phyloP scores from a whole-genome alignment of 148 eudicot genomes.

The Camellia granthamiana region DNA sequence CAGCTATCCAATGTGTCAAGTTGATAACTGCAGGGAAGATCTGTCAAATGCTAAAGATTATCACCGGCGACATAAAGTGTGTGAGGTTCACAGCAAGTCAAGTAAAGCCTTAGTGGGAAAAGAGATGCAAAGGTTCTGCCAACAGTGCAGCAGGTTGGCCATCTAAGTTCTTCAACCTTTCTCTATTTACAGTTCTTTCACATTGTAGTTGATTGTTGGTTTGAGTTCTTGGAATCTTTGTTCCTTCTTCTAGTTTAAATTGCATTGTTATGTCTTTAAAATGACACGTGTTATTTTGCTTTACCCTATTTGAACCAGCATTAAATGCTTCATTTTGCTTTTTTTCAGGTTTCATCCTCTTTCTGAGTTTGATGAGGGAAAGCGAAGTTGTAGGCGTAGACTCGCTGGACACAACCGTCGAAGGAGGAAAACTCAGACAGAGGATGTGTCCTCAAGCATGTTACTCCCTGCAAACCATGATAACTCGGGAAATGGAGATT shows the following conservation, averaged over 20 bases:
- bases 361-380: constrained; percentile 90
- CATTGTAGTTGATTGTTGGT: not conserved
- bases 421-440: constrained; percentile 92
- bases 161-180: not conserved
- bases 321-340: not conserved
- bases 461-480: constrained; percentile 27
- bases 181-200: not conserved
- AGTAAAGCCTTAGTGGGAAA: constrained; percentile 62
- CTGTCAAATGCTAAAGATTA: constrained; percentile 74
- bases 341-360: constrained; percentile 78
- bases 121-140: constrained; percentile 90
- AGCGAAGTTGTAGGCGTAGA: constrained; percentile 92
- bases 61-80: constrained; percentile 85
- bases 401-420: constrained; percentile 90
- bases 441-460: constrained; percentile 43
- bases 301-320: not conserved
- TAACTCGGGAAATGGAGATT: constrained; percentile 27
- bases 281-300: not conserved
- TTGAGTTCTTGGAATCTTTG: not conserved
- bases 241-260: not conserved
- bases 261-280: not conserved
- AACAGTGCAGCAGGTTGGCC: constrained; percentile 83
- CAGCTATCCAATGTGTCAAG: constrained; percentile 73
- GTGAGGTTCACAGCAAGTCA: constrained; percentile 77
- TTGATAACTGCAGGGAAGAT: constrained; percentile 74